Evolutionary conservation across 768 basidiomycete species (phyloP).

Genomic region (Tricholoma sp.): DNA sequence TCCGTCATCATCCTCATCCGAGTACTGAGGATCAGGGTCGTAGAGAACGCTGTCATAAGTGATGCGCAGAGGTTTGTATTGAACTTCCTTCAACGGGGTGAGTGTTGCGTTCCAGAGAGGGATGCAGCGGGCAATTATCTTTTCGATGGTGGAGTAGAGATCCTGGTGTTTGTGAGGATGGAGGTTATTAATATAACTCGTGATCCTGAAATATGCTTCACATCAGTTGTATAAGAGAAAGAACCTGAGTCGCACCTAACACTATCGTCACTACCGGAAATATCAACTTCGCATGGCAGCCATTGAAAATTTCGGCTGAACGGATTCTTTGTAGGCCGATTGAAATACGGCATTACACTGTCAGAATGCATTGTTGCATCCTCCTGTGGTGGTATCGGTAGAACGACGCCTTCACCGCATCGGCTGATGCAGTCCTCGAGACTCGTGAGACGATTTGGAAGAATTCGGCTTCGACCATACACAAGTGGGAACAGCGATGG

Average conservation of each 20-base stretch:
- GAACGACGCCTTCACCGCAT: conserved; percentile 9
- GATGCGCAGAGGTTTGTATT: conserved; percentile 6
- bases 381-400: conserved; percentile 2
- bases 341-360: conserved; percentile 9
- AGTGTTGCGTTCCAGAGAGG: conserved; percentile 26
- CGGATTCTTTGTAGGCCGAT: neutral
- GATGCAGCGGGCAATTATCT: conserved; percentile 20
- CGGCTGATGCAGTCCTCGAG: conserved; percentile 11
- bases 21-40: conserved; percentile 5
- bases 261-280: conserved; percentile 10
- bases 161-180: conserved; percentile 21
- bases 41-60: conserved; percentile 7
- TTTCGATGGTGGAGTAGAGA: conserved; percentile 23
- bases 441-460: conserved; percentile 4
- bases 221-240: neutral
- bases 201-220: conserved; percentile 12
- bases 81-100: conserved; percentile 8
- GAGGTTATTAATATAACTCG: conserved; percentile 37
- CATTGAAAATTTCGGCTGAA: conserved; percentile 7
- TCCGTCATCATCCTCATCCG: conserved; percentile 6
- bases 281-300: conserved; percentile 18
- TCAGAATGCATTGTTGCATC: conserved; percentile 3
- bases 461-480: conserved; percentile 22
- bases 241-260: conserved; percentile 5
- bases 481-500: conserved; percentile 33